These are phyloP conservation scores for Cymbopogon citratus DNA, from an alignment of 176 grass and related monocot species.

Conservation along the genomic window DNA sequence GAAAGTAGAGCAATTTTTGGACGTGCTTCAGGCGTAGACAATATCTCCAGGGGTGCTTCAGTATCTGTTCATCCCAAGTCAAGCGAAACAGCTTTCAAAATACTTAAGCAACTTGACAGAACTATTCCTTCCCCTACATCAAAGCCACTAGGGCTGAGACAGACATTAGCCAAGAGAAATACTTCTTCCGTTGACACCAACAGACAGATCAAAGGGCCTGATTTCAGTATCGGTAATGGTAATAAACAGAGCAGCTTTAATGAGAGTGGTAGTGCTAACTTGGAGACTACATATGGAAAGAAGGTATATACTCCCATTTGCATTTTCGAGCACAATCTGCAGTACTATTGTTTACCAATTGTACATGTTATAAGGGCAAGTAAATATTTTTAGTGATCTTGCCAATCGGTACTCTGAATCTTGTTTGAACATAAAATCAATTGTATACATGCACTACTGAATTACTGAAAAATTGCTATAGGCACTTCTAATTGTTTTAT, in stretches of 20 bases:
- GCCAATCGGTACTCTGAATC: constrained; percentile 16
- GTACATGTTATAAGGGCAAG: not conserved
- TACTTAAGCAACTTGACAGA: constrained; percentile 65
- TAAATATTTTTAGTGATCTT: not conserved
- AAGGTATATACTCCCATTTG: constrained; percentile 42
- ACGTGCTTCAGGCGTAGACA: constrained; percentile 17
- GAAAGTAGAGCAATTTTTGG: constrained; percentile 15
- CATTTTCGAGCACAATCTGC: not conserved
- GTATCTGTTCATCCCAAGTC: constrained; percentile 64
- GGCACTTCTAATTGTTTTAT: constrained; percentile 1
- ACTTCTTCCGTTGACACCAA: constrained; percentile 21
- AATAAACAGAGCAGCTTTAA: not conserved
- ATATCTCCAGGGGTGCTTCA: constrained; percentile 16
- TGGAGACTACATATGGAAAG: constrained; percentile 29
- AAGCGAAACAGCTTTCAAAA: constrained; percentile 55
- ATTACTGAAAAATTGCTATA: not conserved
- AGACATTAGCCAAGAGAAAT: constrained; percentile 25
- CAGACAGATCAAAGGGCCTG: constrained; percentile 24
- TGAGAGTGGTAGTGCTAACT: constrained; percentile 9
- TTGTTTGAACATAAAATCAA: not conserved
- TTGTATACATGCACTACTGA: not conserved
- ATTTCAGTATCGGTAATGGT: constrained; percentile 9
- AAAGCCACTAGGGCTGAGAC: constrained; percentile 39
- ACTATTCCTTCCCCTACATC: constrained; percentile 46
- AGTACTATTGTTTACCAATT: not conserved